A percentile compares a stretch with the other conserved stretches of the same genome.
These are phyloP conservation scores for Acanthamoeba healyi DNA, from an alignment of 208 protist genomes.

Conservation along the genomic window DNA sequence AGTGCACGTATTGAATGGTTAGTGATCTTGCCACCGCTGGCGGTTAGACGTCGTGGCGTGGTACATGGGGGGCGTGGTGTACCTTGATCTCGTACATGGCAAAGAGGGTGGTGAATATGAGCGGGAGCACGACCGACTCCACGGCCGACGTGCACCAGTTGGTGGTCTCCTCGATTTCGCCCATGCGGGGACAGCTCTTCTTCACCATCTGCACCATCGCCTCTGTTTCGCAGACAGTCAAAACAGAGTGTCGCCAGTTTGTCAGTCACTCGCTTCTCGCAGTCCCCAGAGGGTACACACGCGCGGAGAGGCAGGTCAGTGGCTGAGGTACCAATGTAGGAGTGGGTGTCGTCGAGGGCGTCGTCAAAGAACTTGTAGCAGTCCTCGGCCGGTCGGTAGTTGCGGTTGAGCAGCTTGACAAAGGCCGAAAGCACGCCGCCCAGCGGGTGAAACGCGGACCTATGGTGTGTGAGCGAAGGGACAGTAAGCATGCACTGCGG, in stretches of 20 bases:
- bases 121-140: conserved; percentile 24
- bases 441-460: neutral
- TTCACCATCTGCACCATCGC: neutral
- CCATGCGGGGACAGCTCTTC: neutral
- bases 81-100: conserved; percentile 63
- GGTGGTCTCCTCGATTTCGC: neutral
- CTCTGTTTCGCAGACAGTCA: neutral
- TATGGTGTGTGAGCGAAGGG: neutral
- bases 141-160: conserved; percentile 53
- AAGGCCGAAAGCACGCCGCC: neutral
- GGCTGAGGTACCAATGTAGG: neutral
- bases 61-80: neutral
- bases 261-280: neutral
- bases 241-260: neutral
- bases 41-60: too few relatives aligned
- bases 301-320: neutral
- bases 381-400: conserved; percentile 46
- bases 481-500: too few relatives aligned
- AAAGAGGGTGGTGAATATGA: conserved; percentile 31
- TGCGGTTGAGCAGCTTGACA: conserved; percentile 35
- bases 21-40: too few relatives aligned
- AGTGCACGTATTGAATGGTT: too few relatives aligned
- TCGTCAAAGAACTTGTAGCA: conserved; percentile 58
- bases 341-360: conserved; percentile 49
- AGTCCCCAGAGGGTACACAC: neutral